Percentiles rank a stretch among this genome's conserved stretches.
Conservation (phyloP, 768 basidiomycete genomes). For the Epithele typhae region DNA sequence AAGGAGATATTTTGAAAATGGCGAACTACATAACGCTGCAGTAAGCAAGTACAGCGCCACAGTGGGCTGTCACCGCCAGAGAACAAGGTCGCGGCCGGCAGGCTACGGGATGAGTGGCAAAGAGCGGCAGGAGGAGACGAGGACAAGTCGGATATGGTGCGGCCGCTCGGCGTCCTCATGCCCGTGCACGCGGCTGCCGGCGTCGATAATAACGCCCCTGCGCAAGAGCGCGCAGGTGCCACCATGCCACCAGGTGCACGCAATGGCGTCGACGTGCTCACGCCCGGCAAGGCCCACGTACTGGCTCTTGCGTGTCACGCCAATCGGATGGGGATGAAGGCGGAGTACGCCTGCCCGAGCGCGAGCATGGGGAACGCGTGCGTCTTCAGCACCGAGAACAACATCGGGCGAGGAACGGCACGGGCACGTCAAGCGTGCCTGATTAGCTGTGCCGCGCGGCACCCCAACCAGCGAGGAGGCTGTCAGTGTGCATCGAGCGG, state of each 20-base stretch:
- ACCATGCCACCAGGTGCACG: constrained; percentile 83
- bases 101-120: too few species aligned
- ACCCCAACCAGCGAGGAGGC: constrained; percentile 73
- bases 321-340: constrained; percentile 44
- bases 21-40: too few species aligned
- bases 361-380: constrained; percentile 19
- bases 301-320: constrained; percentile 72
- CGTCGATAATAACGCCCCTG: constrained; percentile 36
- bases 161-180: constrained; percentile 31
- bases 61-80: too few species aligned
- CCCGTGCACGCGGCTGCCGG: constrained; percentile 53
- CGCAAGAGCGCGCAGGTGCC: constrained; percentile 53
- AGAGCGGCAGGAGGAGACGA: too few species aligned
- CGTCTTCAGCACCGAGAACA: constrained; percentile 1
- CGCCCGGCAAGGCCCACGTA: constrained; percentile 34
- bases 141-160: too few species aligned
- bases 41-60: too few species aligned
- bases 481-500: constrained; percentile 20
- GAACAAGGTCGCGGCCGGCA: too few species aligned
- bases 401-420: constrained; percentile 20
- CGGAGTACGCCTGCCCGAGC: constrained; percentile 52
- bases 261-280: constrained; percentile 30
- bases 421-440: constrained; percentile 34
- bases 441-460: constrained; percentile 82
- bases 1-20: too few species aligned